Base-by-base conservation (phyloP, 768 basidiomycete species). In the Dacryopinax primogenitus region DNA sequence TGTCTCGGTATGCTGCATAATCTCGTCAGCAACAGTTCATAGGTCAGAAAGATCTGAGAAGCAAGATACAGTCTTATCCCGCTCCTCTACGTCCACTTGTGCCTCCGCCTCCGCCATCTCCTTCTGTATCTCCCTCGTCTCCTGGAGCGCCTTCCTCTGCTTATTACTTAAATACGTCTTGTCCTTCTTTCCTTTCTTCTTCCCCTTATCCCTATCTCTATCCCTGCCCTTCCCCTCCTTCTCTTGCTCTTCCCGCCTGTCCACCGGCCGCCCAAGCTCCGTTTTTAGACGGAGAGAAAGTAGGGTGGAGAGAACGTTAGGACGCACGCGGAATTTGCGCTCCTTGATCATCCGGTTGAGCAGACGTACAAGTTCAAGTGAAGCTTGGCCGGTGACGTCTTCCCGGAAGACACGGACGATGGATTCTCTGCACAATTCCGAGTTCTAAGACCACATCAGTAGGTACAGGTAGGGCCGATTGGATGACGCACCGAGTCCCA, bases 301-400 rank as follows among this genome's bases (percentile, higher is more conserved):
- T 2, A 99, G 82, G 73, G 88, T 90, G 15, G 86, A 83, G 51
- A 98, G 80, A 51, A 93, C 88, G 66, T 90, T 86, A 9, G 95
- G 91, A 71, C 94, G 88, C 41, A 98, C 85, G 68, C 86, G 85
- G 77, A 90, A 99, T 68, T 84, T 84, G 33, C 86, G 85, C 72
- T 96, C 95, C 74, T 95, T 97, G 73, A 96, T 84, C 90, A 97
- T 97, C 66, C 93, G 85, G 70, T 96, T 93, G 68, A 99, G 76
- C 37, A 97, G 78, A 47, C 93, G 88, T 41, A 98, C 90, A 65
- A 86, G 78, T 73, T 96, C 92, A 65, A 97, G 81, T 2, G 96
- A 96, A 61, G 88, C 80, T 11, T 77, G 76, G 18, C 93, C 92
- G 12, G 88, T 87, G 21, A 82, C 76, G 78, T 98, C 96, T 68